phyloP scores from a whole-genome alignment of 2,329 filamentous ascomycete species.

The Leptosphaerulina australis region DNA sequence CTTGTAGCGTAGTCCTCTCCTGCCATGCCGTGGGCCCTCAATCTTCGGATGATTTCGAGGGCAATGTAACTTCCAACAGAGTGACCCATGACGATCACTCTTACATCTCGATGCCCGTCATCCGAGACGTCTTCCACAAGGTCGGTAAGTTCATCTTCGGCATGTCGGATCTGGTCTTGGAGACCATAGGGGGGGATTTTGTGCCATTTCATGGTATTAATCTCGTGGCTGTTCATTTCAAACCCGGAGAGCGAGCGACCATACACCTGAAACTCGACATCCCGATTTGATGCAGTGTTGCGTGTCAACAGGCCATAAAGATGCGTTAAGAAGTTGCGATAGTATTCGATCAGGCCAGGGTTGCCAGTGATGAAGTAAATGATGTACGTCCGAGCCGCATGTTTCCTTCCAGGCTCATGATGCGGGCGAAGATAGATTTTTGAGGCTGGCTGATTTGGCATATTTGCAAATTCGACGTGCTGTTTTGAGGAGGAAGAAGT shows the following conservation, averaged over 20 bases:
- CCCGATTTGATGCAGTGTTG: slow-evolving; percentile 24
- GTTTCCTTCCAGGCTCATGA: slow-evolving; percentile 27
- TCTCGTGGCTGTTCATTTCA: slow-evolving; percentile 38
- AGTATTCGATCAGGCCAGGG: slow-evolving; percentile 76
- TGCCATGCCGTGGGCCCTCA: slow-evolving; percentile 34
- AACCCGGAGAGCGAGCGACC: slow-evolving; percentile 54
- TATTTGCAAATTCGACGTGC: slow-evolving; percentile 2
- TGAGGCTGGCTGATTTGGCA: slow-evolving; percentile 23
- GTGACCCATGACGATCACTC: slow-evolving; percentile 53
- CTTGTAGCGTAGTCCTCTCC: slow-evolving; percentile 31
- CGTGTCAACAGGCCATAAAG: slow-evolving; percentile 61
- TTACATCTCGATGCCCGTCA: slow-evolving; percentile 34
- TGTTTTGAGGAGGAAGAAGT: slow-evolving; percentile 1
- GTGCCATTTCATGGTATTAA: slow-evolving; percentile 31
- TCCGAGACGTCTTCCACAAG: slow-evolving; percentile 43
- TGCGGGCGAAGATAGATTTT: slow-evolving; percentile 35
- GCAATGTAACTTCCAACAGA: slow-evolving; percentile 56
- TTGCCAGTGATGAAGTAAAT: slow-evolving; percentile 79
- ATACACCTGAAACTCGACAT: slow-evolving; percentile 46
- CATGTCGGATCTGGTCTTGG: slow-evolving; percentile 58
- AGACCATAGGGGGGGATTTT: slow-evolving; percentile 50
- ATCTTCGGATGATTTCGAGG: slow-evolving; percentile 50
- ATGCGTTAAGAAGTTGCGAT: slow-evolving; percentile 67
- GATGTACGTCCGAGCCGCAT: slow-evolving; percentile 51
- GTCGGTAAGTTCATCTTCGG: slow-evolving; percentile 52